phyloP scores from a whole-genome alignment of 2,329 filamentous ascomycete species.

The Coniella vitis region DNA sequence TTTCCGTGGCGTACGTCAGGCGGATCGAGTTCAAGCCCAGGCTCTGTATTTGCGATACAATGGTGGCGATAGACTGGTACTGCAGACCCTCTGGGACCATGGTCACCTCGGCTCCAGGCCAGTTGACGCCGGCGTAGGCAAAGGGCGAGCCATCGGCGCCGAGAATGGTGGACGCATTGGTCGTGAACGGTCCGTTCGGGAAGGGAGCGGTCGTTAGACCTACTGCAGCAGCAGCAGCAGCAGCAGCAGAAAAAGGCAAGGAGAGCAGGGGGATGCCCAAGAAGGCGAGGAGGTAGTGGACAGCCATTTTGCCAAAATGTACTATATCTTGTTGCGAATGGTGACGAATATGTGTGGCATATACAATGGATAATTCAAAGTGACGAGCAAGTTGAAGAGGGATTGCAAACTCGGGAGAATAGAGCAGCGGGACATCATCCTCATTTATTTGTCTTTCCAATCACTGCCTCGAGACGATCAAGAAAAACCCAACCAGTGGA shows the following conservation, averaged over 20 bases:
- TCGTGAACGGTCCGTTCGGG: constrained; percentile 37
- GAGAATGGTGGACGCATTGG: constrained; percentile 35
- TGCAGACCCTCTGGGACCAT: constrained; percentile 61
- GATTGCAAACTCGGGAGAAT: too few relatives aligned
- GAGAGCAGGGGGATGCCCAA: too few relatives aligned
- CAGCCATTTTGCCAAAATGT: too few relatives aligned
- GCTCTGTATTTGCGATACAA: constrained; percentile 50
- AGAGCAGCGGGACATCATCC: too few relatives aligned
- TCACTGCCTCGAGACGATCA: too few relatives aligned
- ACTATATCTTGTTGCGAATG: too few relatives aligned
- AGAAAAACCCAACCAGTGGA: too few relatives aligned
- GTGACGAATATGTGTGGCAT: too few relatives aligned
- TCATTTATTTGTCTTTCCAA: too few relatives aligned
- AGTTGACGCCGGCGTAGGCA: constrained; percentile 51
- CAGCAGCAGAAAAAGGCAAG: neutral
- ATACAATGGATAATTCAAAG: too few relatives aligned
- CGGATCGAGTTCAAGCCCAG: constrained; percentile 58
- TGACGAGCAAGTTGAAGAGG: too few relatives aligned
- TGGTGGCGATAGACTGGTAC: constrained; percentile 48
- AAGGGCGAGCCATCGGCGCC: constrained; percentile 36
- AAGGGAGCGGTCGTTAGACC: constrained; percentile 19
- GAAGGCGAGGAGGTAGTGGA: too few relatives aligned
- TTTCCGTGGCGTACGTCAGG: constrained; percentile 56
- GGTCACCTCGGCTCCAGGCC: constrained; percentile 54
- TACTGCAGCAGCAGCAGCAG: neutral